A percentile compares a stretch with the other conserved stretches of the same genome.
Conservation (phyloP, 768 basidiomycete species). For the Strobilomyces dryophilus region DNA sequence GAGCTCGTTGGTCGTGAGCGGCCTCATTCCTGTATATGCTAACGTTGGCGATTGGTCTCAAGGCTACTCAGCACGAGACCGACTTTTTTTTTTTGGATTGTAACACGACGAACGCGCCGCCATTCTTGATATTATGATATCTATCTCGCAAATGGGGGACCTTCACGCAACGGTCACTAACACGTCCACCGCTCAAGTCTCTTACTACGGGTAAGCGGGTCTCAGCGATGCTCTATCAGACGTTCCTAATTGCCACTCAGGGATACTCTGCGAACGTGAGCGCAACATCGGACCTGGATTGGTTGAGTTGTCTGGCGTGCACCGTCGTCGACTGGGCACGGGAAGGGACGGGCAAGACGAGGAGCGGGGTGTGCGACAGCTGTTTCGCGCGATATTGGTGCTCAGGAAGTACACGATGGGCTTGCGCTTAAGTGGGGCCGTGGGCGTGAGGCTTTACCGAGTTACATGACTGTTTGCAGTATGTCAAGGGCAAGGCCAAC, state of each 20-base stretch:
- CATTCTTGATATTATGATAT: no score
- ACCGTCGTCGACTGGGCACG: conserved; percentile 49
- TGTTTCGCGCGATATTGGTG: conserved; percentile 34
- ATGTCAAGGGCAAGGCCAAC: no score
- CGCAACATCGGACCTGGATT: conserved; percentile 34
- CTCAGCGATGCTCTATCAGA: conserved; percentile 44
- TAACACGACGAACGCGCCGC: conserved; percentile 31
- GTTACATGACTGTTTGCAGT: no score
- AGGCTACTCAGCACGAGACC: conserved; percentile 34
- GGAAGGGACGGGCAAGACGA: conserved; percentile 15
- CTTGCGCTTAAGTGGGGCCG: no score
- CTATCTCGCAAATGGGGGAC: conserved; percentile 49
- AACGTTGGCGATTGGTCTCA: not conserved
- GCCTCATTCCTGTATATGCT: not conserved
- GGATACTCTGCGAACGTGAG: conserved; percentile 32
- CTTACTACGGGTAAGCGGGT: conserved; percentile 35
- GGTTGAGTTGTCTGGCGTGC: conserved; percentile 34
- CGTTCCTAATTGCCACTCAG: conserved; percentile 40
- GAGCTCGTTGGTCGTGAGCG: conserved; percentile 25
- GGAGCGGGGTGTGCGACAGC: conserved; percentile 29
- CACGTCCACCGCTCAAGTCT: conserved; percentile 36
- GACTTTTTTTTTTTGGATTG: not conserved
- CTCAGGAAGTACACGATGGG: conserved; percentile 15
- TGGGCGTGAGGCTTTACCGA: no score
- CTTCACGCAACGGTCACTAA: conserved; percentile 40